A percentile compares a stretch with the other conserved stretches of the same genome.
Evolutionary conservation across 2,329 filamentous ascomycete species (phyloP).

Genomic region (Sporothrix protearum): DNA sequence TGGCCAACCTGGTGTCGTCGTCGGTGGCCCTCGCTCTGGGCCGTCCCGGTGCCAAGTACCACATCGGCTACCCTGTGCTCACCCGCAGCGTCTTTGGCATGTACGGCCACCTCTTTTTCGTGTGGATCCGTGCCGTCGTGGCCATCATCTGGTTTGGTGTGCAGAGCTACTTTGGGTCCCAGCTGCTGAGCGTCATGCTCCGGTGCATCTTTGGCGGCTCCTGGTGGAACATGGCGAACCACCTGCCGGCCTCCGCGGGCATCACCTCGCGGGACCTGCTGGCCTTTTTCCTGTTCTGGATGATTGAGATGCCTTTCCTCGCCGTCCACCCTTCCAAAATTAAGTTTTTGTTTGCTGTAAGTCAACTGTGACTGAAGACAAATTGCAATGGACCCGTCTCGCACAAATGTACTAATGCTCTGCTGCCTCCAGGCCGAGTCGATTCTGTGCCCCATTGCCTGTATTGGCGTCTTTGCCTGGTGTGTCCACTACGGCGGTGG

Average conservation of each 20-base stretch:
- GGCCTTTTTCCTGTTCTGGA: conserved; percentile 38
- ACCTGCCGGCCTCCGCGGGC: conserved; percentile 37
- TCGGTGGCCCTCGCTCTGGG: conserved; percentile 14
- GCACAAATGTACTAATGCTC: background rate
- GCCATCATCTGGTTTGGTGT: conserved; percentile 26
- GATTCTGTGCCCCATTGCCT: conserved; percentile 39
- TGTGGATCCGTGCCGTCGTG: conserved; percentile 20
- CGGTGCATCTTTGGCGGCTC: conserved; percentile 36
- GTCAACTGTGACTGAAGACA: background rate
- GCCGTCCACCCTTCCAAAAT: conserved; percentile 43
- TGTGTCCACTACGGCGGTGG: conserved; percentile 21
- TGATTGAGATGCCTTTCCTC: conserved; percentile 40
- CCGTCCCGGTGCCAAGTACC: conserved; percentile 24
- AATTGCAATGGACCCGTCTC: background rate
- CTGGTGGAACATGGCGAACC: conserved; percentile 35
- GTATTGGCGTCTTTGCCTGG: conserved; percentile 23
- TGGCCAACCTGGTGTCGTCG: conserved; percentile 20
- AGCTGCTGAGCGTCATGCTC: conserved; percentile 29
- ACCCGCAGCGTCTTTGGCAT: conserved; percentile 26
- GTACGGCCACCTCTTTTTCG: conserved; percentile 21
- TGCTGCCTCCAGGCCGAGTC: conserved; percentile 23
- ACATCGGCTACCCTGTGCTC: conserved; percentile 26
- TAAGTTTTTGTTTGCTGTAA: conserved; percentile 33
- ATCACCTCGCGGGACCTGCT: conserved; percentile 38
- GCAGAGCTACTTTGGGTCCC: conserved; percentile 26